phyloP scores from a whole-genome alignment of 345 rosid species.

The Heritiera fomes region DNA sequence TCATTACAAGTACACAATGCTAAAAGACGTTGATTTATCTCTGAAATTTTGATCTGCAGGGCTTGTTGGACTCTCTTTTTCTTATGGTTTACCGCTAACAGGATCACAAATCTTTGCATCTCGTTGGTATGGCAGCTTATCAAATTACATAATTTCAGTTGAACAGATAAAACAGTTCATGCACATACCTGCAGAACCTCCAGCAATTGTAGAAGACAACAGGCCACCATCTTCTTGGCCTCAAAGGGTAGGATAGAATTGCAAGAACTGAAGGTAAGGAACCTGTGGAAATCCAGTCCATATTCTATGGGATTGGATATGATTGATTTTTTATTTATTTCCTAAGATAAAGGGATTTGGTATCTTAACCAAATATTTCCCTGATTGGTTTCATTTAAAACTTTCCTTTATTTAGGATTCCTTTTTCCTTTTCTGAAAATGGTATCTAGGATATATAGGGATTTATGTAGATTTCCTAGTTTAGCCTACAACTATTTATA shows the following conservation, averaged over 20 bases:
- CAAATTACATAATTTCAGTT: slow-evolving; percentile 68
- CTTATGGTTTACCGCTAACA: slow-evolving; percentile 65
- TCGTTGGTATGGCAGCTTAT: slow-evolving; percentile 60
- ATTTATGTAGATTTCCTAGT: too few relatives aligned
- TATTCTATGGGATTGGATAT: too few relatives aligned
- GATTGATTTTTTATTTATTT: too few relatives aligned
- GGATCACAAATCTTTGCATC: slow-evolving; percentile 52
- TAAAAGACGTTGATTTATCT: not conserved
- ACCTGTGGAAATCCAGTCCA: too few relatives aligned
- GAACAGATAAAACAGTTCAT: slow-evolving; percentile 78
- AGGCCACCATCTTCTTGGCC: slow-evolving; percentile 70
- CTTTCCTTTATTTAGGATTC: too few relatives aligned
- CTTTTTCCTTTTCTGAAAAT: too few relatives aligned
- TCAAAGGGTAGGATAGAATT: slow-evolving; percentile 65
- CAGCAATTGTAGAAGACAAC: slow-evolving; percentile 55
- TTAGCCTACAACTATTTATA: too few relatives aligned
- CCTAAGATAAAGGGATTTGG: too few relatives aligned
- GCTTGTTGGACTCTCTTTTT: slow-evolving; percentile 72
- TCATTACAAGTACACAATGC: not conserved
- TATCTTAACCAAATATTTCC: too few relatives aligned
- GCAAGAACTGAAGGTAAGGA: slow-evolving; percentile 62
- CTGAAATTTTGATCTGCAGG: slow-evolving; percentile 33
- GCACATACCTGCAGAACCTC: slow-evolving; percentile 62
- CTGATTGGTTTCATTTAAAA: too few relatives aligned
- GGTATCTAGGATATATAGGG: too few relatives aligned